These are phyloP conservation scores for Coccomyxa sp. DNA, from an alignment of 139 green algal species.

Conservation along the genomic window DNA sequence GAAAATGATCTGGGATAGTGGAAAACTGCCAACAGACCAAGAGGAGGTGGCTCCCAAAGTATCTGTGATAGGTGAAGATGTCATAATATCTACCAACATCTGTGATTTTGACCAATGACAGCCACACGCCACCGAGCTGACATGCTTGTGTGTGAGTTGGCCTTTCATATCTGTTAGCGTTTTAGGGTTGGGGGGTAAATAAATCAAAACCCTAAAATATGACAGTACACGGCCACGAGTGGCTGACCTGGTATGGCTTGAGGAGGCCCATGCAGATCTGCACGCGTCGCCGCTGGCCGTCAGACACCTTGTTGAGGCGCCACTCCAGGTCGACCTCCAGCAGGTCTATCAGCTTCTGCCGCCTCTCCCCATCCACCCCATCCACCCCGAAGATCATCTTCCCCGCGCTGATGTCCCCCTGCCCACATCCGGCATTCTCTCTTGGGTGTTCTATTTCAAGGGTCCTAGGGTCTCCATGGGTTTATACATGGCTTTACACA, in stretches of 20 bases:
- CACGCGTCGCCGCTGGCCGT: constrained; percentile 91
- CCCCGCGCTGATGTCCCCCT: constrained; percentile 79
- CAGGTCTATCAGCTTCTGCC: constrained; percentile 72
- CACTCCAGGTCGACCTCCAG: constrained; percentile 94
- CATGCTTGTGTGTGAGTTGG: too few species aligned
- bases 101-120: too few species aligned
- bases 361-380: constrained; percentile 68
- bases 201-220: too few species aligned
- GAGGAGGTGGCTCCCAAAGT: too few species aligned
- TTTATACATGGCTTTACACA: too few species aligned
- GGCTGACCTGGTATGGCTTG: constrained; percentile 77
- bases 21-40: not conserved
- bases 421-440: constrained; percentile 11
- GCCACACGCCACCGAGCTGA: too few species aligned
- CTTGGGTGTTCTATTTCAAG: too few species aligned
- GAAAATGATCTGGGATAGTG: not conserved
- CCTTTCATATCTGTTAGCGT: too few species aligned
- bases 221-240: too few species aligned
- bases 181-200: too few species aligned
- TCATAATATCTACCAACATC: not conserved
- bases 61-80: not conserved
- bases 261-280: constrained; percentile 96
- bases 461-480: too few species aligned
- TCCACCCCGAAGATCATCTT: constrained; percentile 83
- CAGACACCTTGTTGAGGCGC: constrained; percentile 90